Evolutionary conservation across 495 filamentous ascomycete species (phyloP), one percentile per base, ranked within the genome.

Genomic region (Xylaria longipes): DNA sequence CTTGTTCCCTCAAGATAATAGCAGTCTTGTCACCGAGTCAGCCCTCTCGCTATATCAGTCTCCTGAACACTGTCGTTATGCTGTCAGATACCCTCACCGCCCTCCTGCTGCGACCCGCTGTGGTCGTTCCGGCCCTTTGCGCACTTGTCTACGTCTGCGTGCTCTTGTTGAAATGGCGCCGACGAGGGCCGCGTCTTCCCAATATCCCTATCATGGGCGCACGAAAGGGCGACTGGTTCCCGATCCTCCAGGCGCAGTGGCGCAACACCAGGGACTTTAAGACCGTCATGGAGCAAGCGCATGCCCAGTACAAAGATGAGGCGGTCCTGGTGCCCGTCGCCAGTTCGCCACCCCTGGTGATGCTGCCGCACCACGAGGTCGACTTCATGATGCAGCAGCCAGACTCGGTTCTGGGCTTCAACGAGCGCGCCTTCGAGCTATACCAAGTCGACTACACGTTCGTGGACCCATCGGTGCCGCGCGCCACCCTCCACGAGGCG

Each of bases 361-460:
- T 85, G 17, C 71, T 87, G 22, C 85, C 85, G 3, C 74, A 73
- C 1, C 68, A 78, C 15, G 76, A 83, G 46, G 73, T 78, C 6
- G 76, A 81, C 63, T 87, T 81, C 75, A 77, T 86, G 41, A 70
- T 78, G 39, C 79, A 84, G 25, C 84, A 87, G 74, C 81, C 85
- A 29, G 82, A 86, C 69, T 56, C 72, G 9, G 74, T 80, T 9
- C 72, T 86, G 75, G 80, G 37, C 65, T 73, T 37, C 35, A 37
- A 37, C 35, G 35, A 37, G 35, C 35, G 35, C 35, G 35, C 35
- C 35, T 37, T 37, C 5, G 78, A 82, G 12, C 31, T 72, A n/a
- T 68, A 85, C 7, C 79, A 84, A 68, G 73, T 76, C 48, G 76
- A 84, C 61, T 82, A 81, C 69, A 80, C 80, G 8, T 45, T 76